Conservation (phyloP, 331 rosid genomes). For the Saraca asoca region DNA sequence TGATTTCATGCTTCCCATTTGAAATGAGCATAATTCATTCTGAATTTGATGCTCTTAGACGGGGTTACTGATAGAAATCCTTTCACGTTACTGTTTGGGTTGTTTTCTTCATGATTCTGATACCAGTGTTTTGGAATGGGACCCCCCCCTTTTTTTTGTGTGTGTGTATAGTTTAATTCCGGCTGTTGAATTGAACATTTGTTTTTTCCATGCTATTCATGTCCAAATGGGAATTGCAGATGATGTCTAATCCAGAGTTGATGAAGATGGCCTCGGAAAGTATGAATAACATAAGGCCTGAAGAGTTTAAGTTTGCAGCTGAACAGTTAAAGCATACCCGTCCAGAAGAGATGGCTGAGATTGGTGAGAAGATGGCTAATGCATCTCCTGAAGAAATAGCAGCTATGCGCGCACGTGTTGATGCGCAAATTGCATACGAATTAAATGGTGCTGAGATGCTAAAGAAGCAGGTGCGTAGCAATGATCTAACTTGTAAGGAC, state of each 20-base stretch:
- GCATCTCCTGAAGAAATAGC: slow-evolving; percentile 83
- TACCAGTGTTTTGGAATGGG: no score
- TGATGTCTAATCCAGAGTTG: slow-evolving; percentile 92
- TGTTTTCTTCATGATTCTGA: no score
- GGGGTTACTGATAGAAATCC: no score
- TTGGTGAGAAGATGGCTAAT: slow-evolving; percentile 86
- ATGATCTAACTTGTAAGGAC: neutral
- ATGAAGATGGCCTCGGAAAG: slow-evolving; percentile 90
- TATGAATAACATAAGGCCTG: slow-evolving; percentile 84
- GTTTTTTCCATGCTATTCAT: no score
- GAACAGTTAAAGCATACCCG: slow-evolving; percentile 85
- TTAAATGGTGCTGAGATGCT: slow-evolving; percentile 78
- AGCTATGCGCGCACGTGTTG: slow-evolving; percentile 66
- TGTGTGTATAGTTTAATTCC: no score
- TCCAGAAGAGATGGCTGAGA: slow-evolving; percentile 92
- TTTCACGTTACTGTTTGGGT: no score
- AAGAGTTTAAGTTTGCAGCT: slow-evolving; percentile 78
- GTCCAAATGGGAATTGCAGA: no score
- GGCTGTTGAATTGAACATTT: no score
- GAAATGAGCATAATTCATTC: no score
- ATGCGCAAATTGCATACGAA: slow-evolving; percentile 66
- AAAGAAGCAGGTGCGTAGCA: slow-evolving; percentile 68
- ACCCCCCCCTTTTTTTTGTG: no score
- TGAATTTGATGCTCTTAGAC: no score
- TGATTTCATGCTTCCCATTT: no score